Evolutionary conservation across 305 asterid genomes (phyloP), one percentile per base, ranked within the genome.

Genomic region (Fraxinus paxiana): DNA sequence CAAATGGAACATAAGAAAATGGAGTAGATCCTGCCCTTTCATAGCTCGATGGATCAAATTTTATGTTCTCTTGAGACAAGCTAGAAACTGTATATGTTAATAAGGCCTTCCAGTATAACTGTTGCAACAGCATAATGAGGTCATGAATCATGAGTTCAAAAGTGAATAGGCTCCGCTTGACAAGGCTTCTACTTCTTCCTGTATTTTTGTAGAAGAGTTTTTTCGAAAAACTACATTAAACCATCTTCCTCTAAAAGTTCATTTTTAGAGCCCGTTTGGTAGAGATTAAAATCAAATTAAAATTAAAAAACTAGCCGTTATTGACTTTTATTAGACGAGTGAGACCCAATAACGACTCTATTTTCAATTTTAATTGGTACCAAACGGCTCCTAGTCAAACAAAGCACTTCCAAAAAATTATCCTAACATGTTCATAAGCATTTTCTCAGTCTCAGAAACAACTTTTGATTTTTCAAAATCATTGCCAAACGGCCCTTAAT

Each of bases 1-100:
- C 97, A 9, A 92, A 88, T 0, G 94, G 86, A 12, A 89, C 84
- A 17, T 76, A 90, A 0, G 90, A 80, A 54, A 70, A 92, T 56
- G 94, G 92, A 24, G 76, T 48, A 0, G 91, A 86, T 30, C 88
- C 89, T 9, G 80, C 74, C 81, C 88, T 91, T 71, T 89, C 90
- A 67, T 87, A 92, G 79, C 92, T 87, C 2, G 91, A 84, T 1
- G 97, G 90, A 81, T 92, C 89, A 34, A 90, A 90, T 8, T 73
- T 87, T 3, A 1, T 9, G 63, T 75, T 24, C 17, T 89, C 86
- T 8, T 82, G 83, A 80, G 83, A 90, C 4, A 79, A 63, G n/a
- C 75, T 80, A 0, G 87, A 59, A 79, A 87, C 90, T 34, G 15
- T 79, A 17, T 89, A 88, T 2, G 89, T 89, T 5, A 76, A 35